phyloP scores from a whole-genome alignment of 164 flowering plant genomes.

The Saururus chinensis region DNA sequence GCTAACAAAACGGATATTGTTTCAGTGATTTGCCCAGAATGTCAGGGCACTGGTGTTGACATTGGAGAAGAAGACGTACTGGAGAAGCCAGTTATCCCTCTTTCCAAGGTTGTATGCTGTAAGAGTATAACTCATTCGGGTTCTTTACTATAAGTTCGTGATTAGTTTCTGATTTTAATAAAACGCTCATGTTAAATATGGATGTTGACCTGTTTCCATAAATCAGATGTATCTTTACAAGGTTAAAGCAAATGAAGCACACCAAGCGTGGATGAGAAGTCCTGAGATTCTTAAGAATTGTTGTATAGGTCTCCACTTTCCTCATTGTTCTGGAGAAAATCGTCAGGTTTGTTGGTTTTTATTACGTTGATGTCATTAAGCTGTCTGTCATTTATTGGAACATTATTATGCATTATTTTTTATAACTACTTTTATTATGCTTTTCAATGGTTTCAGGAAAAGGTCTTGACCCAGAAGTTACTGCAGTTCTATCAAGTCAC shows the following conservation, averaged over 20 bases:
- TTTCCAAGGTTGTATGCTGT: conserved; percentile 50
- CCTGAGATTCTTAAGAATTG: conserved; percentile 66
- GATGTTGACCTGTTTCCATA: too few species aligned
- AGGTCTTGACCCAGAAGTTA: conserved; percentile 33
- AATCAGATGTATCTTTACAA: conserved; percentile 67
- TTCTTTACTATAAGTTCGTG: neutral
- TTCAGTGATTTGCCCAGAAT: conserved; percentile 82
- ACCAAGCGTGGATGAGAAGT: conserved; percentile 64
- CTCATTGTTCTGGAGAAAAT: conserved; percentile 27
- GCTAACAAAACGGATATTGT: conserved; percentile 13
- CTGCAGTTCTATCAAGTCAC: conserved; percentile 38
- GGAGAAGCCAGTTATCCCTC: conserved; percentile 42
- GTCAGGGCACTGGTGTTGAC: conserved; percentile 73
- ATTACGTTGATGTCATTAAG: too few species aligned
- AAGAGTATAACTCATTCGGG: neutral
- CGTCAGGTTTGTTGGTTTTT: conserved; percentile 32
- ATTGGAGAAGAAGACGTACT: conserved; percentile 40
- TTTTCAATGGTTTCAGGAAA: conserved; percentile 32
- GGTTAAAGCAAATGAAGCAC: conserved; percentile 54
- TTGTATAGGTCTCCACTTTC: conserved; percentile 74
- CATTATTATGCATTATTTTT: neutral
- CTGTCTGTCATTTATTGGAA: neutral
- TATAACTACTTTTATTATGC: too few species aligned
- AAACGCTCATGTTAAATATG: too few species aligned
- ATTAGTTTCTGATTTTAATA: neutral